These are phyloP conservation scores for Lecanicillium sp. DNA, from an alignment of 2,329 filamentous ascomycete genomes.

Conservation along the genomic window DNA sequence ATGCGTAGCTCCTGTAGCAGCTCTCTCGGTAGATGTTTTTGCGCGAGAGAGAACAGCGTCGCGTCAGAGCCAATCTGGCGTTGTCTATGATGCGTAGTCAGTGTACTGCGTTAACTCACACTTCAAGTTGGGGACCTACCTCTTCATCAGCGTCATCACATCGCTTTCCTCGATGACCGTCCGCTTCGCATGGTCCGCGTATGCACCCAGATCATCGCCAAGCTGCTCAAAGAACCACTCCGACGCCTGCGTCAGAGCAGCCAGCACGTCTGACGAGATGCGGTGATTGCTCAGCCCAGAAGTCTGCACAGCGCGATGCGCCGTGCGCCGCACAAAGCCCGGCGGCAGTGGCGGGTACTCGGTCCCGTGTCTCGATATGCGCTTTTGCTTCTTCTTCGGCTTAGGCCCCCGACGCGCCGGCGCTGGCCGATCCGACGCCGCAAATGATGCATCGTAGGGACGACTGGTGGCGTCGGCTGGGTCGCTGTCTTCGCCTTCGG, in stretches of 20 bases:
- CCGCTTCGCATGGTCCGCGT: slow-evolving; percentile 73
- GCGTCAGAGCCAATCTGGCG: slow-evolving; percentile 64
- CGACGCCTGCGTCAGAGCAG: slow-evolving; percentile 70
- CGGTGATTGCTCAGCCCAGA: slow-evolving; percentile 61
- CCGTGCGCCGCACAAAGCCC: slow-evolving; percentile 66
- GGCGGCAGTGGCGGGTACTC: slow-evolving; percentile 70
- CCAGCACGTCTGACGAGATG: slow-evolving; percentile 66
- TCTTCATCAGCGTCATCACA: slow-evolving; percentile 73
- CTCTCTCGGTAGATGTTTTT: slow-evolving; percentile 74
- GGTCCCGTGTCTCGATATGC: slow-evolving; percentile 63
- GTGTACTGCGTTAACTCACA: slow-evolving; percentile 23
- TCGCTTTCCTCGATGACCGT: slow-evolving; percentile 84
- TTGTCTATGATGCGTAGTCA: slow-evolving; percentile 66
- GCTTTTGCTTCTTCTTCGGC: slow-evolving; percentile 33
- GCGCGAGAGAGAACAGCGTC: slow-evolving; percentile 81
- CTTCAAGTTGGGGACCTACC: too few species aligned
- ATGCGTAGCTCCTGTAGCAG: slow-evolving; percentile 76
- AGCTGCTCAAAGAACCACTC: slow-evolving; percentile 92
- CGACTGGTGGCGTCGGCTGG: slow-evolving; percentile 6
- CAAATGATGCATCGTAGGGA: slow-evolving; percentile 1
- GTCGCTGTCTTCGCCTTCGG: slow-evolving; percentile 12
- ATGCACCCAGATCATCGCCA: slow-evolving; percentile 71
- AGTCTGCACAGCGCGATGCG: slow-evolving; percentile 63
- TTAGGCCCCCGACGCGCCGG: slow-evolving; percentile 16
- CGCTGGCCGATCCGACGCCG: slow-evolving; percentile 5